Percentiles rank a stretch among this genome's conserved stretches.
Conservation (phyloP, 371 early-diverging fungal genomes). For the Zychaea mexicana region DNA sequence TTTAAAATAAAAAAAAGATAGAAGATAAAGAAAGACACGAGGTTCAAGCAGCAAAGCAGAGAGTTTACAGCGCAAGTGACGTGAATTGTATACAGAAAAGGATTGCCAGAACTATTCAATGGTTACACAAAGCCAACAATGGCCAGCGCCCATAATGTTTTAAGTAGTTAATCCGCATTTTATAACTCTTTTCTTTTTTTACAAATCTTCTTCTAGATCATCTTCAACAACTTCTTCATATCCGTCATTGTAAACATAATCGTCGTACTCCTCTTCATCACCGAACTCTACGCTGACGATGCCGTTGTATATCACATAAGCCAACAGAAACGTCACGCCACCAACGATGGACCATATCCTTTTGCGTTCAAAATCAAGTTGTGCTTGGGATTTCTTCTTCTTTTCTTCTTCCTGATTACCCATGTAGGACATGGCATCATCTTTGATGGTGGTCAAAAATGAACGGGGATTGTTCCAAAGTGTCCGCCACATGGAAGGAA, state of each 20-base stretch:
- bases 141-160: too few relatives aligned
- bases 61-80: background rate
- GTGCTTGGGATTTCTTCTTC: conserved; percentile 45
- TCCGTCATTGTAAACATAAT: conserved; percentile 17
- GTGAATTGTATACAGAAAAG: too few relatives aligned
- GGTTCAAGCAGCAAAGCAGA: too few relatives aligned
- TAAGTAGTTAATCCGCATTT: background rate
- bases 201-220: conserved; percentile 6
- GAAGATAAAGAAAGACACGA: background rate
- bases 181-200: background rate
- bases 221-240: conserved; percentile 22
- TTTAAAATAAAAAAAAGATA: background rate
- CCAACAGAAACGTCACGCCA: conserved; percentile 55
- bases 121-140: too few relatives aligned
- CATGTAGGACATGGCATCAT: conserved; percentile 39
- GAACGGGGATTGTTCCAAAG: conserved; percentile 45
- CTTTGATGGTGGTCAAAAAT: conserved; percentile 48
- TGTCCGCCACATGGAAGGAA: conserved; percentile 58
- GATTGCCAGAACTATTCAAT: too few relatives aligned
- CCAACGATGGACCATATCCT: conserved; percentile 62
- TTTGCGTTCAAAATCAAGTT: conserved; percentile 63
- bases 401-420: conserved; percentile 28
- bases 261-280: conserved; percentile 34
- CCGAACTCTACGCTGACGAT: conserved; percentile 53
- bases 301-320: conserved; percentile 60